Base-by-base conservation (phyloP, 164 flowering plant genomes). In the Echeveria elegans region DNA sequence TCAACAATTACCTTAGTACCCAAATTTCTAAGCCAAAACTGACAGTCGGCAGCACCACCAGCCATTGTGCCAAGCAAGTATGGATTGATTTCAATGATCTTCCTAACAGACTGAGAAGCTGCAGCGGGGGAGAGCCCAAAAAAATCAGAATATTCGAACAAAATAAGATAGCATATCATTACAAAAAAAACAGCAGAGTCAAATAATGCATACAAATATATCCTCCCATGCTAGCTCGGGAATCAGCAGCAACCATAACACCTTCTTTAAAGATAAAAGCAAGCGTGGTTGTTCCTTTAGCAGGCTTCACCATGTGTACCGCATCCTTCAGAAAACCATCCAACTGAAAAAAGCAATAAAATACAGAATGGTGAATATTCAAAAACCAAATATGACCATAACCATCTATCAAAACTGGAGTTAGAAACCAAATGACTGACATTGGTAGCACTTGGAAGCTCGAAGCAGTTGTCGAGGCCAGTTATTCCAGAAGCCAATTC, bases 11-110 rank as follows among this genome's bases (percentile, higher is more conserved):
- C 99, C 97, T 95, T 95, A 50, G 89, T 82, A 32, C 99, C 99
- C 74, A 95, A 74, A 78, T 92, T 89, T 76, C 97, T 84, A 74
- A 88, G 99, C 99, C 99, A 95, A 81, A 92, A 92, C 67, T 89
- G 97, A 78, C 99, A 92, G 74, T 95, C 99, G 58, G 99, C 96
- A 71, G 97, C 97, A 52, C 97, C 99, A 71, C 99, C 99, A 74
- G 99, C 99, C 99, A 95, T 87, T 43, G 97, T 95, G 15, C 99
- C 97, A 79, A 95, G 94, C 97, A 95, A 88, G 79, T 95, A 85
- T 23, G 97, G 99, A 70, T 95, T 95, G 62, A 95, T 95, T 76
- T 95, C 99, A 83, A 95, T 95, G 37, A 95, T 95, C 75, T 95
- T 92, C 85, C 89, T 95, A 23, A 95, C 99, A 63, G 97, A 92